Evolutionary conservation across 495 filamentous ascomycete genomes (phyloP).

Genomic region (Penicillium cosmopolitanum): DNA sequence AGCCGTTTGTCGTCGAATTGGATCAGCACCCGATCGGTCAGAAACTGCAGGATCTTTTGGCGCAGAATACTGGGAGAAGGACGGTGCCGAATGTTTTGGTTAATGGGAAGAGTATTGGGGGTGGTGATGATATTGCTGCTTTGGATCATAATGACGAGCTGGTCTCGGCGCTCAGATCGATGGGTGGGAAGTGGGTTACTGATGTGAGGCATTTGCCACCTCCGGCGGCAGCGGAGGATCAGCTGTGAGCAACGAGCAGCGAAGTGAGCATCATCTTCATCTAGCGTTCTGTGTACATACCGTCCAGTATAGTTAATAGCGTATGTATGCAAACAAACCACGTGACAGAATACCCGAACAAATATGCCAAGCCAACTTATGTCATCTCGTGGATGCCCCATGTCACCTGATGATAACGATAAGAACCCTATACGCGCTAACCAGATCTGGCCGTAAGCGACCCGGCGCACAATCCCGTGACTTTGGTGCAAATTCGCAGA

Average conservation of each 20-base stretch:
- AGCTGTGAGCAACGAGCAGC: background rate
- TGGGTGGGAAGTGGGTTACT: slow-evolving; percentile 73
- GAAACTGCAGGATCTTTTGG: slow-evolving; percentile 69
- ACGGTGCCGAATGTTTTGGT: slow-evolving; percentile 94
- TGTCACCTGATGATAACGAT: slow-evolving; percentile 25
- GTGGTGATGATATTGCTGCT: slow-evolving; percentile 80
- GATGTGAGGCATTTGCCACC: slow-evolving; percentile 35
- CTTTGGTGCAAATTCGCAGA: slow-evolving; percentile 42
- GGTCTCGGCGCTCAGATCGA: slow-evolving; percentile 67
- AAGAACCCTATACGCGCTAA: slow-evolving; percentile 54
- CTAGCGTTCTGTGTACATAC: background rate
- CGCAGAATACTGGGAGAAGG: slow-evolving; percentile 70
- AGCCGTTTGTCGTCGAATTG: slow-evolving; percentile 88
- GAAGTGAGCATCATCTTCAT: background rate
- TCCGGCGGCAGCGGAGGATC: background rate
- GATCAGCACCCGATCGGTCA: slow-evolving; percentile 77
- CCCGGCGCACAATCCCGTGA: slow-evolving; percentile 51
- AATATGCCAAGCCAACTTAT: background rate
- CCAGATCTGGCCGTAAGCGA: slow-evolving; percentile 48
- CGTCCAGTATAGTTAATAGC: background rate
- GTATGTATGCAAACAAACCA: slow-evolving; percentile 2
- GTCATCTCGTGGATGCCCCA: background rate
- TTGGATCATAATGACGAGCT: slow-evolving; percentile 72
- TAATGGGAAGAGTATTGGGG: slow-evolving; percentile 86
- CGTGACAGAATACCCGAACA: background rate